These are phyloP conservation scores for Halophytophthora polymorphica DNA, from an alignment of 352 stramenopile species.

Conservation along the genomic window DNA sequence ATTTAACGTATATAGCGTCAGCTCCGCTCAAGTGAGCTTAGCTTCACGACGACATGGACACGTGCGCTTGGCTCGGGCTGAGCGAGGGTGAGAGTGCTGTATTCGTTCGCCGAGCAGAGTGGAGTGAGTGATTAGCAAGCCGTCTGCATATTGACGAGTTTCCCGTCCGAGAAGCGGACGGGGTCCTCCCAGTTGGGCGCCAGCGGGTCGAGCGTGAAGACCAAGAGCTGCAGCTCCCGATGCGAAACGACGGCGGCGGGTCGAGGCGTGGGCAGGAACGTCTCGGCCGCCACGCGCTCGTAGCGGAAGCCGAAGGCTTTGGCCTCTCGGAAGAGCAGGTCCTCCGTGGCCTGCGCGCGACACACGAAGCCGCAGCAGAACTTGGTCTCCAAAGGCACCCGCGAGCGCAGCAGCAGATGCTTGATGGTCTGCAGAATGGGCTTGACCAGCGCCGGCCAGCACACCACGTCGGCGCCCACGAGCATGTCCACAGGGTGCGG, in stretches of 20 bases:
- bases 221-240: slow-evolving; percentile 43
- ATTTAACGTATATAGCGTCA: slow-evolving; percentile 4
- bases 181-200: slow-evolving; percentile 32
- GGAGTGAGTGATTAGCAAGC: slow-evolving; percentile 49
- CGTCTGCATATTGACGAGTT: slow-evolving; percentile 42
- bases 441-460: slow-evolving; percentile 65
- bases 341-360: slow-evolving; percentile 47
- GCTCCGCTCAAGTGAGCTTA: too few species aligned
- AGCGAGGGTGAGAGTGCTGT: slow-evolving; percentile 10
- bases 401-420: slow-evolving; percentile 41
- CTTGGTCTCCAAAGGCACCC: slow-evolving; percentile 27
- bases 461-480: slow-evolving; percentile 68
- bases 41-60: too few species aligned
- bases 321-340: slow-evolving; percentile 48
- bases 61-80: too few species aligned
- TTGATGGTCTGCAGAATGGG: slow-evolving; percentile 75
- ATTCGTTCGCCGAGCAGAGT: too few species aligned
- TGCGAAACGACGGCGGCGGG: slow-evolving; percentile 39
- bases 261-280: slow-evolving; percentile 38
- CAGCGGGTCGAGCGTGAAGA: slow-evolving; percentile 39
- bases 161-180: slow-evolving; percentile 33
- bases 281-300: slow-evolving; percentile 26
- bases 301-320: slow-evolving; percentile 38
- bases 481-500: slow-evolving; percentile 48
- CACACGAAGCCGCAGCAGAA: slow-evolving; percentile 72